Percentiles rank a stretch among this genome's conserved stretches.
Evolutionary conservation across 441 rosid species (phyloP).

Genomic region (Kokia cookei): DNA sequence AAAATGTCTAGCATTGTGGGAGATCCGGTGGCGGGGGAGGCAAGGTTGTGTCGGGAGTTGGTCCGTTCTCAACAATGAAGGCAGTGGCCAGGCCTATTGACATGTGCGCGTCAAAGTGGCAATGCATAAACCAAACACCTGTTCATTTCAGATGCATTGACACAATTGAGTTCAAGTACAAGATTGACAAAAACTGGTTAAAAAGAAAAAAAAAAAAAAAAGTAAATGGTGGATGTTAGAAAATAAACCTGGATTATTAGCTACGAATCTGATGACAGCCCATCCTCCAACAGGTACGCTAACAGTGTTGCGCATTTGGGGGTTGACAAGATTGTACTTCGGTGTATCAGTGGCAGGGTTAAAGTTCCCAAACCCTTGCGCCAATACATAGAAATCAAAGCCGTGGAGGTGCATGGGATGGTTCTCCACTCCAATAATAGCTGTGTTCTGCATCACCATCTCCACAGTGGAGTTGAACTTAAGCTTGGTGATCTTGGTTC

Average conservation of each 20-base stretch:
- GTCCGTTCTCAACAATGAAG: slow-evolving; percentile 69
- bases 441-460: no score
- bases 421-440: no score
- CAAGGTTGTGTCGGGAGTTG: slow-evolving; percentile 45
- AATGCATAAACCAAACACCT: slow-evolving; percentile 81
- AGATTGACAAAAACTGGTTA: no score
- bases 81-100: slow-evolving; percentile 60
- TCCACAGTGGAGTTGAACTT: slow-evolving; percentile 34
- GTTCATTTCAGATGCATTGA: not conserved
- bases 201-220: no score
- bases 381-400: no score
- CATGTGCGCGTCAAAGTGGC: slow-evolving; percentile 73
- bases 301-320: slow-evolving; percentile 63
- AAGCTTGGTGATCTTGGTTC: slow-evolving; percentile 49
- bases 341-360: slow-evolving; percentile 33
- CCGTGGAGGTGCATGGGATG: no score
- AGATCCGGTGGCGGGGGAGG: slow-evolving; percentile 37
- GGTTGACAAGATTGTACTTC: slow-evolving; percentile 52
- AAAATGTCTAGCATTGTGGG: slow-evolving; percentile 36
- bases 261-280: slow-evolving; percentile 74
- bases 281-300: slow-evolving; percentile 16
- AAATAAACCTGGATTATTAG: slow-evolving; percentile 67
- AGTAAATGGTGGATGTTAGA: not conserved
- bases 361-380: slow-evolving; percentile 66
- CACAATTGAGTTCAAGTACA: not conserved